Base-by-base conservation (phyloP, 805 yeast species). In the Nakazawaea pomicola region DNA sequence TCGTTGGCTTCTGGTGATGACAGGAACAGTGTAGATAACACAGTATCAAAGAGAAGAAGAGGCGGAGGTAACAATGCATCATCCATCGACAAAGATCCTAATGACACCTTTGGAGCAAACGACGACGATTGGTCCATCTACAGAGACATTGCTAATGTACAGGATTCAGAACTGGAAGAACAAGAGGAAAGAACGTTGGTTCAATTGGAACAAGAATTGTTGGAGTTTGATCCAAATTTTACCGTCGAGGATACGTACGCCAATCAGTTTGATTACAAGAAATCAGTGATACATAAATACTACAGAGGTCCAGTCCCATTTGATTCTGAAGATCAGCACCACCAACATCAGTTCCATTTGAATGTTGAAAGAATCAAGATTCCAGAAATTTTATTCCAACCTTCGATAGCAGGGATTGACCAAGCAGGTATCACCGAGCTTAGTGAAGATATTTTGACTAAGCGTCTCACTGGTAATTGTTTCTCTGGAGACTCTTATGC, bases 41-140 rank as follows among this genome's bases (percentile, higher is more conserved):
- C 47, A 10, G 48, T 45, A 12, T 46, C 55, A 6, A 68, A 73
- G 37, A 67, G 78, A 23, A 72, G 70, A 29, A 68, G 83, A 64
- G 62, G 45, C 64, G 71, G 44, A 74, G 36, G 36, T 29, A 21
- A 20, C 23, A 23, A 23, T 10, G 11, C 69, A 6, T 76, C 73
- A 49, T 76, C 80, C 0, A 82, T 85, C 25, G 96, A 87, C 54
- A 87, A 86, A 50, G 97, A 88, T 58, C 95, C 95, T 12, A 87
- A 80, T 52, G 98, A 91, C 61, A 86, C 90, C 0, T 90, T 91
- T 61, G 98, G 97, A 43, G 90, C 96, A 2, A 80, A 88, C 54
- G 98, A 91, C 56, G 95, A 85, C 42, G 99, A 93, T 60, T 91
- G 97, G 97, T 78, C 83, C 17, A 80, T 88, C 14, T 91, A 91